These are phyloP conservation scores for Tagetes patula DNA, from an alignment of 129 eudicot genomes.

Conservation along the genomic window DNA sequence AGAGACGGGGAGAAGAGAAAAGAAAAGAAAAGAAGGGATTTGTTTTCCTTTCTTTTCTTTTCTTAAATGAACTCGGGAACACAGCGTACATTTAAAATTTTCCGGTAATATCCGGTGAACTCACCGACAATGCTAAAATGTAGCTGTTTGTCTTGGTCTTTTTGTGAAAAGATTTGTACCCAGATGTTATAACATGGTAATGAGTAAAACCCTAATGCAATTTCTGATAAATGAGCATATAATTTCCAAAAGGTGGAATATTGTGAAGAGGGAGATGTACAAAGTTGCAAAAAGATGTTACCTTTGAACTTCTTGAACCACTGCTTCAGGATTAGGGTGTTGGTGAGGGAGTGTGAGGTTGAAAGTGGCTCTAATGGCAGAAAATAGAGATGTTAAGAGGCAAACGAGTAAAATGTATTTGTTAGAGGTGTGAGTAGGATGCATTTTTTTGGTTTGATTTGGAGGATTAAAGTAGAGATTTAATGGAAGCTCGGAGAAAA, in stretches of 20 bases:
- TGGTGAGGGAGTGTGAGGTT: conserved; percentile 88
- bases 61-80: no score
- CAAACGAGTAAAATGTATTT: conserved; percentile 53
- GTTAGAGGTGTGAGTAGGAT: conserved; percentile 32
- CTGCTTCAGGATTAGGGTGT: conserved; percentile 88
- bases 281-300: conserved; percentile 26
- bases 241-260: neutral
- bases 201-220: conserved; percentile 25
- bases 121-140: neutral
- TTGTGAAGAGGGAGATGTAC: neutral
- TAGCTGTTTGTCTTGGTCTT: neutral
- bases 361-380: conserved; percentile 40
- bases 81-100: neutral
- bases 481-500: conserved; percentile 27
- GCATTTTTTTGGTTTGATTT: conserved; percentile 40
- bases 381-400: conserved; percentile 44
- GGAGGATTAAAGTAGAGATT: conserved; percentile 20
- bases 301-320: conserved; percentile 81
- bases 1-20: no score
- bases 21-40: no score
- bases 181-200: conserved; percentile 23
- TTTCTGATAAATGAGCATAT: conserved; percentile 8
- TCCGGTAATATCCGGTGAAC: neutral
- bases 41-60: no score
- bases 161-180: conserved; percentile 8